Percentiles rank a stretch among this genome's conserved stretches.
phyloP scores from a whole-genome alignment of 257 asterid genomes.

The Capsicum baccatum region DNA sequence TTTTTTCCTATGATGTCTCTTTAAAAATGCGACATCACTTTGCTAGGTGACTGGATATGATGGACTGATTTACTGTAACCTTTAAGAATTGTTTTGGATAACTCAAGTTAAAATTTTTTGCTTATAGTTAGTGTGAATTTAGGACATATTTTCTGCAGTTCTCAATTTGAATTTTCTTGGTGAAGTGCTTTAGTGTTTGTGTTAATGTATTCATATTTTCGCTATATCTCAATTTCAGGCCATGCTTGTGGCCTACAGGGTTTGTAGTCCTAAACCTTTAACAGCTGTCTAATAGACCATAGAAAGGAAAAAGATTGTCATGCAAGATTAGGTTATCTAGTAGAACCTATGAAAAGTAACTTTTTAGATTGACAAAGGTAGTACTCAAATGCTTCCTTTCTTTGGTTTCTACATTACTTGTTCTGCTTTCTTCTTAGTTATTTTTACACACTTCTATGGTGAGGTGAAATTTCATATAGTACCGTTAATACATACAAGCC shows the following conservation, averaged over 20 bases:
- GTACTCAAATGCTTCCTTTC: background rate
- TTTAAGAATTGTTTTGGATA: background rate
- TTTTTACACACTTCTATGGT: background rate
- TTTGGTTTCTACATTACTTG: background rate
- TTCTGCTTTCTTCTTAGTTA: background rate
- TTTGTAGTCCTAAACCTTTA: background rate
- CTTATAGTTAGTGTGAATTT: background rate
- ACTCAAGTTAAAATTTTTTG: background rate
- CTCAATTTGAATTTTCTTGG: background rate
- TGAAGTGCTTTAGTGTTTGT: background rate
- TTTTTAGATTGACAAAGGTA: background rate
- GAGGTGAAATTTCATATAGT: background rate
- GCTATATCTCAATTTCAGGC: background rate
- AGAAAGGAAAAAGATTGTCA: background rate
- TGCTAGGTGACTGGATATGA: background rate
- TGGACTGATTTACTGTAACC: background rate
- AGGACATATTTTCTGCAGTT: constrained; percentile 1
- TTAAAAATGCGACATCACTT: background rate
- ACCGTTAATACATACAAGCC: background rate
- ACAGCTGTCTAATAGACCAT: background rate
- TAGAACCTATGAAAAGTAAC: background rate
- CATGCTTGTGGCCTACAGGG: background rate
- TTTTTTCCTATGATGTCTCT: background rate
- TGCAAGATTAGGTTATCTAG: background rate
- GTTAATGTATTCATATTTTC: background rate